Base-by-base conservation (phyloP, 1,139 yeast species). In the Debaryomyces sp. region DNA sequence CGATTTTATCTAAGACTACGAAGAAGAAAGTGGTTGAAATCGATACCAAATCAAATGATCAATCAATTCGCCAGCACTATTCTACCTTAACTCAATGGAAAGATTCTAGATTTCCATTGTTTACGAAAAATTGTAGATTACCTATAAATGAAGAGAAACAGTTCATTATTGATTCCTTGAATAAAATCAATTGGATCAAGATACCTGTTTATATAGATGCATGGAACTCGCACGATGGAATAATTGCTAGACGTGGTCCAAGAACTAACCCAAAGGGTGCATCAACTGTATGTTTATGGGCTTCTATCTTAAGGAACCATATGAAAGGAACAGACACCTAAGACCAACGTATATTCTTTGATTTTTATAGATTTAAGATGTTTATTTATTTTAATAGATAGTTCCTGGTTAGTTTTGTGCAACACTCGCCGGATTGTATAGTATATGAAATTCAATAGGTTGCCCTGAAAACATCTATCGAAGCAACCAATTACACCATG, bases 141-240 rank as follows among this genome's bases (percentile, higher is more conserved):
- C 71, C 77, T 0, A 64, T 85, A 44, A 77, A 73, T 46, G 59
- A 65, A 0, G 72, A 71, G 2, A 70, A 84, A 51, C 51, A 52
- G 36, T 59, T 55, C 15, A 84, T 85, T 27, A 62, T 79, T 32
- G 60, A 71, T 2, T 79, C 81, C 53, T 68, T 87, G 59, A 83
- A 84, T 57, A 56, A 66, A 24, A 58, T 87, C 10, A 69, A 75
- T n/a, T 86, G 92, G 91, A 69, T 79, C 45, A 85, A 86, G 57
- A 71, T 86, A 13, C 85, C 91, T 0, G 82, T 83, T 1, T 83
- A 80, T 56, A 71, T 85, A 40, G 87, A 84, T 55, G 78, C 84
- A 13, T 73, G 85, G 64, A 87, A 87, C 62, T 82, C 94, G 0
- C 95, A 87, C 59, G 90, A 84, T 57, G 85, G 86, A 0, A 82